Evolutionary conservation across 164 flowering plant genomes (phyloP).

Genomic region (Paratinospora sagittata): DNA sequence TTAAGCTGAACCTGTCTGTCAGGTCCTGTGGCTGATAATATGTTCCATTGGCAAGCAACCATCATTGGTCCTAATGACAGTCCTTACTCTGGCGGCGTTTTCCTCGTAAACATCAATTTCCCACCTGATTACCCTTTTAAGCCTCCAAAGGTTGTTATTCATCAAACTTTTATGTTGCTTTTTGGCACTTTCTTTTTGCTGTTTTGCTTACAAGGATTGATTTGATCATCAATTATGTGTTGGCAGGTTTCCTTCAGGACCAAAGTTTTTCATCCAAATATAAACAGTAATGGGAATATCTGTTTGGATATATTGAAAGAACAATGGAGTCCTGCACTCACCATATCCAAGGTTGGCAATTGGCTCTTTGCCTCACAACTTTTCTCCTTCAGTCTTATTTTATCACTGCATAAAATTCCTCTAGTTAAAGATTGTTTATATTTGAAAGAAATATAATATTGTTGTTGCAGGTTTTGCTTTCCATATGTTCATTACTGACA

Average conservation of each 20-base stretch:
- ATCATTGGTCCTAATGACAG: slow-evolving; percentile 69
- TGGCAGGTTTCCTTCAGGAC: slow-evolving; percentile 57
- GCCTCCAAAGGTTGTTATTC: slow-evolving; percentile 70
- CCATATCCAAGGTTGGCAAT: slow-evolving; percentile 48
- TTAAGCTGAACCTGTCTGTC: slow-evolving; percentile 11
- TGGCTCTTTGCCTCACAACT: background rate
- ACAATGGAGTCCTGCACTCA: slow-evolving; percentile 72
- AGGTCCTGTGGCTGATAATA: slow-evolving; percentile 73
- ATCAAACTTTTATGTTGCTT: background rate
- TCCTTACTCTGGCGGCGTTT: slow-evolving; percentile 67
- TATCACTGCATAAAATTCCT: too few relatives aligned
- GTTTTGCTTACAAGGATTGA: background rate
- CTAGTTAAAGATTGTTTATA: too few relatives aligned
- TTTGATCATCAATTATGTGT: background rate
- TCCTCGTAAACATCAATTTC: slow-evolving; percentile 59
- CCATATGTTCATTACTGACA: slow-evolving; percentile 60
- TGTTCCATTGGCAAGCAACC: slow-evolving; percentile 89
- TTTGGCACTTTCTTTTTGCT: background rate
- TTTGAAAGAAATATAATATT: background rate
- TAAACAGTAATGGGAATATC: slow-evolving; percentile 60
- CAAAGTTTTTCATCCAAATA: slow-evolving; percentile 62
- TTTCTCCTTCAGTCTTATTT: too few relatives aligned
- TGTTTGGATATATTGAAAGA: slow-evolving; percentile 69
- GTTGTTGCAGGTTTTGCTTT: slow-evolving; percentile 51
- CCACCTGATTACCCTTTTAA: slow-evolving; percentile 74